Evolutionary conservation across 2,329 filamentous ascomycete species (phyloP).

Genomic region (Thelonectria discophora): DNA sequence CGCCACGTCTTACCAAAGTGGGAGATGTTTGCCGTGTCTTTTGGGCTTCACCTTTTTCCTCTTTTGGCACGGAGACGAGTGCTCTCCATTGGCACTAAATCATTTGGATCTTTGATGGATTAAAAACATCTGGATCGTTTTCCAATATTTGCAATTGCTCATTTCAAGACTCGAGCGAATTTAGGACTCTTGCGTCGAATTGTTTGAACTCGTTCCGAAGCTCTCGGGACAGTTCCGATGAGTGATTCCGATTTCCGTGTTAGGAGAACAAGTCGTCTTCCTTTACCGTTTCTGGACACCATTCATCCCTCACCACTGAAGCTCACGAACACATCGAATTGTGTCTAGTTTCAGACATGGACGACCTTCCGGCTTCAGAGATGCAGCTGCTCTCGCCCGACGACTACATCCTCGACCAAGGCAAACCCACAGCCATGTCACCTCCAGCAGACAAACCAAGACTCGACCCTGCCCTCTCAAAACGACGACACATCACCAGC

Average conservation of each 20-base stretch:
- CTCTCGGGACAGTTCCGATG: not conserved
- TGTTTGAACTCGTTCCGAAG: not conserved
- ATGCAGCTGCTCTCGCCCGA: not conserved
- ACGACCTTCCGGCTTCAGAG: not conserved
- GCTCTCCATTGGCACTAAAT: no score
- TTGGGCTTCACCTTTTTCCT: not conserved
- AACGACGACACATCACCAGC: not conserved
- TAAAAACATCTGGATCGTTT: not conserved
- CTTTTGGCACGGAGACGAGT: not conserved
- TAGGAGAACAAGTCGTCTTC: not conserved
- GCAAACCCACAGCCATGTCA: not conserved
- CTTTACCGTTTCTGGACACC: not conserved
- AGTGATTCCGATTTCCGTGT: not conserved
- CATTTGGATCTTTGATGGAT: no score
- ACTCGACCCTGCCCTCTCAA: not conserved
- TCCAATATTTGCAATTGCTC: not conserved
- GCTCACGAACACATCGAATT: not conserved
- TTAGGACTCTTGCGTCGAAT: not conserved
- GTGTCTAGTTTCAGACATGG: not conserved
- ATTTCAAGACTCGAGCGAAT: not conserved
- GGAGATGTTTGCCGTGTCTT: not conserved
- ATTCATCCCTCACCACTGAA: not conserved
- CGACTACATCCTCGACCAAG: not conserved
- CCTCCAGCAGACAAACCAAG: conserved; percentile 1
- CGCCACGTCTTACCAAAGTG: conserved; percentile 1